Evolutionary conservation across 441 rosid species (phyloP).

Genomic region (Metrosideros polymorpha): DNA sequence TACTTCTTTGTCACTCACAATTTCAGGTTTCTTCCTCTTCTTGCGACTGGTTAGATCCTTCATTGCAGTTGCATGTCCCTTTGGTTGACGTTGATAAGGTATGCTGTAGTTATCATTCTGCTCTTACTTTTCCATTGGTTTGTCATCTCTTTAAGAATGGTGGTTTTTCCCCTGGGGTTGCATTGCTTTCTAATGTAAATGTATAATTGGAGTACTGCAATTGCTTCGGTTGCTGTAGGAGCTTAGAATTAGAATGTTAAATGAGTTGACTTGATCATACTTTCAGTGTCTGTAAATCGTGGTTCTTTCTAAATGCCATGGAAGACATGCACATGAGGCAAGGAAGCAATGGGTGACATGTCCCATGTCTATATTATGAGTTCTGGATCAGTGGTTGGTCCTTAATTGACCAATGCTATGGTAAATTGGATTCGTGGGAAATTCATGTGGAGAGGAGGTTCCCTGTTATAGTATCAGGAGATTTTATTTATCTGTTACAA

Average conservation of each 20-base stretch:
- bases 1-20: not conserved
- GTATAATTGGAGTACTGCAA: not conserved
- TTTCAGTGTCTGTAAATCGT: not conserved
- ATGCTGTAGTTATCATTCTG: not conserved
- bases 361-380: not conserved
- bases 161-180: not conserved
- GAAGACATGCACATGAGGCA: not conserved
- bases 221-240: not conserved
- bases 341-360: not conserved
- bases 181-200: not conserved
- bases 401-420: not conserved
- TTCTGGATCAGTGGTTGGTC: not conserved
- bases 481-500: not conserved
- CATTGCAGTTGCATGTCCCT: slow-evolving; percentile 75
- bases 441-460: not conserved
- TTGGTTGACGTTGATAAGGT: slow-evolving; percentile 98
- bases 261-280: not conserved
- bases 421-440: not conserved
- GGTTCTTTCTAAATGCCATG: not conserved
- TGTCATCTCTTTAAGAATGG: not conserved
- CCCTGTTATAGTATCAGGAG: not conserved
- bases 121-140: not conserved
- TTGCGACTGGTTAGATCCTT: slow-evolving; percentile 61
- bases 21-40: slow-evolving; percentile 47
- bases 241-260: not conserved